Evolutionary conservation across 2,329 filamentous ascomycete species (phyloP).

Genomic region (Zymoseptoria crescenta): DNA sequence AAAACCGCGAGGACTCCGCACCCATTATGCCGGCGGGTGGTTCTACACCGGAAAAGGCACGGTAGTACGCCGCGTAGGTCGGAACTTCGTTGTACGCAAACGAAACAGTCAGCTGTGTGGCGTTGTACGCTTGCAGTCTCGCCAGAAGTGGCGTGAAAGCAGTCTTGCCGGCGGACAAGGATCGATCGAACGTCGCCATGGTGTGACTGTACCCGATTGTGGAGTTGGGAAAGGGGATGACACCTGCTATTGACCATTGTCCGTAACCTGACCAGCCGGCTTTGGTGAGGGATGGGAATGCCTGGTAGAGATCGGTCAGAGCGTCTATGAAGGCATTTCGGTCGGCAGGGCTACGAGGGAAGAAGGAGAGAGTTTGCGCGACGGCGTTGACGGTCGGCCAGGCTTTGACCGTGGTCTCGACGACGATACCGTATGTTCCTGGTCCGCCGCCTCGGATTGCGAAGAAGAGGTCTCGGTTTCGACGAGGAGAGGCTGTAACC

Average conservation of each 20-base stretch:
- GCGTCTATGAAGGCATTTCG: conserved; percentile 18
- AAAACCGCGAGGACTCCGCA: conserved; percentile 8
- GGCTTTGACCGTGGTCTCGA: conserved; percentile 14
- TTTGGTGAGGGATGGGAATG: conserved; percentile 22
- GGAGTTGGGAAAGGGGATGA: conserved; percentile 21
- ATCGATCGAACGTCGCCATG: conserved; percentile 21
- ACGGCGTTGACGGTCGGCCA: conserved; percentile 12
- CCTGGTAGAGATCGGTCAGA: conserved; percentile 20
- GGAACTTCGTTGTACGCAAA: conserved; percentile 15
- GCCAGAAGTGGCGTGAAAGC: conserved; percentile 16
- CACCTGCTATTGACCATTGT: conserved; percentile 19
- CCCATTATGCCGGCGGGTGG: conserved; percentile 19
- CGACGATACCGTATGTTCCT: conserved; percentile 37
- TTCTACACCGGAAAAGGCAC: conserved; percentile 15
- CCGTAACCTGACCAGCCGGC: conserved; percentile 28
- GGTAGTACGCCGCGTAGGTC: conserved; percentile 24
- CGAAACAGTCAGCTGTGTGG: conserved; percentile 23
- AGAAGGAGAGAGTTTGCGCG: conserved; percentile 22
- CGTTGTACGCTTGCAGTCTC: conserved; percentile 18
- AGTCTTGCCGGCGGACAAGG: conserved; percentile 10
- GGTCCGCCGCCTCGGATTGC: conserved; percentile 46
- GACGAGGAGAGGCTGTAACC: conserved; percentile 27
- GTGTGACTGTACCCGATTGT: conserved; percentile 24
- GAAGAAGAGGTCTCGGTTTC: conserved; percentile 44
- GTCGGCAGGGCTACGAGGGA: conserved; percentile 14